A percentile compares a stretch with the other conserved stretches of the same genome.
These are phyloP conservation scores for Aspergillus fumigatus DNA, from an alignment of 2,329 filamentous ascomycete genomes.

Conservation along the genomic window DNA sequence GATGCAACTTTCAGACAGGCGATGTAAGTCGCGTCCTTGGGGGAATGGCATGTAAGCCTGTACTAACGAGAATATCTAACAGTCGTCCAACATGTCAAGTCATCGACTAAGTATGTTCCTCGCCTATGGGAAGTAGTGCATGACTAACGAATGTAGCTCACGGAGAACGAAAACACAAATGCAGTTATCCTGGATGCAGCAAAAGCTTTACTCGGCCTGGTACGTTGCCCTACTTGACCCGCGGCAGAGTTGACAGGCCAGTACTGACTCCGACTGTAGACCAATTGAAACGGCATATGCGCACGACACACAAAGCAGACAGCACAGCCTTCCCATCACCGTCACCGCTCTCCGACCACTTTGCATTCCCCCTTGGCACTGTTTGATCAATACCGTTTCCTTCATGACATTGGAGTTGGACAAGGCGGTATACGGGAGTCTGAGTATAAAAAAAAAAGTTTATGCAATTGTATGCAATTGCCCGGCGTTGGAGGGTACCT, in stretches of 20 bases:
- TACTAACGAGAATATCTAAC: slow-evolving; percentile 1
- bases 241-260: neutral
- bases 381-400: slow-evolving; percentile 14
- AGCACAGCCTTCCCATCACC: slow-evolving; percentile 19
- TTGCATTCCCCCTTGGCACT: slow-evolving; percentile 13
- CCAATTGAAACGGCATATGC: slow-evolving; percentile 39
- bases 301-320: slow-evolving; percentile 33
- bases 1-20: slow-evolving; percentile 41
- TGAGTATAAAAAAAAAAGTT: neutral
- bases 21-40: slow-evolving; percentile 31
- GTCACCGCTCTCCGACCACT: slow-evolving; percentile 22
- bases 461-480: neutral
- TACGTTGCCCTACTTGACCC: slow-evolving; percentile 16
- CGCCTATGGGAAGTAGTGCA: neutral
- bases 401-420: neutral
- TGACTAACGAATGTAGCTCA: slow-evolving; percentile 26
- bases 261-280: slow-evolving; percentile 22
- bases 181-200: slow-evolving; percentile 33
- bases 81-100: slow-evolving; percentile 45
- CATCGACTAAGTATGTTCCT: slow-evolving; percentile 38
- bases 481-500: neutral
- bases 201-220: slow-evolving; percentile 44
- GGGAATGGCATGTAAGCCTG: neutral
- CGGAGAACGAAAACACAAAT: slow-evolving; percentile 41
- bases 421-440: neutral